These are phyloP conservation scores for Lactarius evosmus DNA, from an alignment of 768 basidiomycete genomes.

Conservation along the genomic window DNA sequence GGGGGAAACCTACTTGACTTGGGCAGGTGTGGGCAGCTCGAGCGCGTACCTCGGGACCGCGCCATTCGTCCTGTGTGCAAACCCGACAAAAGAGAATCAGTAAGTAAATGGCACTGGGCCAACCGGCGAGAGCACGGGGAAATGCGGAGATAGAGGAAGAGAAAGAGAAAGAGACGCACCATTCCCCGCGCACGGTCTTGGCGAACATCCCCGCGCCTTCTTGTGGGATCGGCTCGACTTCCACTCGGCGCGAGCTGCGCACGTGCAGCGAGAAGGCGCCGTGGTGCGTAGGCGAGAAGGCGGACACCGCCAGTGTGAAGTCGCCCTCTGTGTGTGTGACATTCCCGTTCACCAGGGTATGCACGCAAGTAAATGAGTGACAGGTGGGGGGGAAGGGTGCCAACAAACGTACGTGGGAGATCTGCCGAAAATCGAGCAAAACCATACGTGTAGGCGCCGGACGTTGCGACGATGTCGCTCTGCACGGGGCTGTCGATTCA, in stretches of 20 bases:
- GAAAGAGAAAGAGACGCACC: conserved; percentile 55
- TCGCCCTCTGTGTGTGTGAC: conserved; percentile 54
- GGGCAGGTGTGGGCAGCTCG: conserved; percentile 47
- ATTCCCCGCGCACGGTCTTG: conserved; percentile 63
- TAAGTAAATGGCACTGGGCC: conserved; percentile 41
- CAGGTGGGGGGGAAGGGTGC: conserved; percentile 16
- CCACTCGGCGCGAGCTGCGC: conserved; percentile 59
- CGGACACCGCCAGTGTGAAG: conserved; percentile 81
- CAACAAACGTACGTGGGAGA: conserved; percentile 47
- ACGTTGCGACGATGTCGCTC: conserved; percentile 68
- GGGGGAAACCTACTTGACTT: conserved; percentile 51
- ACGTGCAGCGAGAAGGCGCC: conserved; percentile 65
- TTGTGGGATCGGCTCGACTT: conserved; percentile 62
- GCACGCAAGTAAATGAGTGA: conserved; percentile 11
- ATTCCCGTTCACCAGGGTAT: too few species aligned
- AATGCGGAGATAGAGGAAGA: neutral
- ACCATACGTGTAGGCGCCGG: conserved; percentile 82
- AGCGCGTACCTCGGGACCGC: conserved; percentile 70
- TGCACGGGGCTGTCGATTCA: conserved; percentile 46
- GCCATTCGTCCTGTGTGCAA: conserved; percentile 59
- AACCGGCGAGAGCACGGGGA: too few species aligned
- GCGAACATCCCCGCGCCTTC: conserved; percentile 93
- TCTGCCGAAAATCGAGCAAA: conserved; percentile 52
- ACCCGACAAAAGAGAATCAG: conserved; percentile 48
- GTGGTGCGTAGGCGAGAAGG: conserved; percentile 70